Evolutionary conservation across 495 filamentous ascomycete genomes (phyloP).

Genomic region (Astrocystis sublimbata): DNA sequence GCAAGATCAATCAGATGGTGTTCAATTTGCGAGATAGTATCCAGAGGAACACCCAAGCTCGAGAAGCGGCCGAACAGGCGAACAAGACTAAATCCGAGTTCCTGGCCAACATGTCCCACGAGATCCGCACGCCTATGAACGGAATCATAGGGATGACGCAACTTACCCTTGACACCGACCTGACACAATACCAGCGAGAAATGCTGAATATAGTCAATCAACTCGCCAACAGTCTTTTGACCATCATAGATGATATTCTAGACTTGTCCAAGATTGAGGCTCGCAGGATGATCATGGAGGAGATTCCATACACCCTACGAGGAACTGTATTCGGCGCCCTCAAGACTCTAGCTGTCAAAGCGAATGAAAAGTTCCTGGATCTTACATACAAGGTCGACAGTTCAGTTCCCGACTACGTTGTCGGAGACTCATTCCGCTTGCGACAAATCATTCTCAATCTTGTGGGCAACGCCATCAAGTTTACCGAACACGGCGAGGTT

Average conservation of each 20-base stretch:
- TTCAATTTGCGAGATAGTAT: constrained; percentile 94
- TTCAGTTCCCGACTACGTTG: constrained; percentile 92
- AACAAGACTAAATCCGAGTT: constrained; percentile 99
- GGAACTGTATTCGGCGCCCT: constrained; percentile 97
- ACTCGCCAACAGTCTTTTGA: constrained; percentile 92
- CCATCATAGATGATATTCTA: constrained; percentile 98
- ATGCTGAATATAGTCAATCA: constrained; percentile 99
- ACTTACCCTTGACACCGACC: constrained; percentile 90
- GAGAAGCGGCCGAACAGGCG: constrained; percentile 93
- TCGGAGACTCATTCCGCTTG: constrained; percentile 94
- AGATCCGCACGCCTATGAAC: constrained; percentile 95
- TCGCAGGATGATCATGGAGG: constrained; percentile 98
- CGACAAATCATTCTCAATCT: constrained; percentile 90
- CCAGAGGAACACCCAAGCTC: constrained; percentile 93
- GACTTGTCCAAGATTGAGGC: constrained; percentile 99
- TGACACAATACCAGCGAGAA: constrained; percentile 93
- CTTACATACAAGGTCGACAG: constrained; percentile 93
- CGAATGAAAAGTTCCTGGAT: constrained; percentile 95
- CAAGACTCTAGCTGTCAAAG: constrained; percentile 93
- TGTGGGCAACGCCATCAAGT: constrained; percentile 87
- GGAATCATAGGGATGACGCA: constrained; percentile 94
- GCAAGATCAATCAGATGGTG: constrained; percentile 99
- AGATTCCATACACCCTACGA: constrained; percentile 93
- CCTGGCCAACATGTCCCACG: constrained; percentile 98
- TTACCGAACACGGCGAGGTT: constrained; percentile 96